Evolutionary conservation across 176 grass and related monocot genomes (phyloP).

Genomic region (Avena eriantha): DNA sequence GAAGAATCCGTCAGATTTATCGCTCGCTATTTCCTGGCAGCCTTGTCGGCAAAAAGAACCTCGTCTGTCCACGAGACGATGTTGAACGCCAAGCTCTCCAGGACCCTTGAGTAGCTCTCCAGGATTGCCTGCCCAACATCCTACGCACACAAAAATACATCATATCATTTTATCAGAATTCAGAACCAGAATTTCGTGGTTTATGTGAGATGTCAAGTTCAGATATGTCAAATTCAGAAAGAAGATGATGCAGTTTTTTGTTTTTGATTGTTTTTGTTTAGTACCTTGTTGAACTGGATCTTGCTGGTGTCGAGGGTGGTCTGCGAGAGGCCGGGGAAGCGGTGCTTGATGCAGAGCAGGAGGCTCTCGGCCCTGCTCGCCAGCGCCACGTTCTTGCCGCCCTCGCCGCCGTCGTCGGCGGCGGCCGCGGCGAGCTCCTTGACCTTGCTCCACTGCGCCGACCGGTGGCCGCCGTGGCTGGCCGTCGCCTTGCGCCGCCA

Average conservation of each 20-base stretch:
- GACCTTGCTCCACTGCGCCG: conserved; percentile 75
- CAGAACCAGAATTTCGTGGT: background rate
- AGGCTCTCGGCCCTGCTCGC: conserved; percentile 76
- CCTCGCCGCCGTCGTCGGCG: conserved; percentile 54
- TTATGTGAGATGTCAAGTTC: too few species aligned
- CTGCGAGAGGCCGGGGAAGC: conserved; percentile 82
- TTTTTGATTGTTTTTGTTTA: background rate
- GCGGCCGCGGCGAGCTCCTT: conserved; percentile 69
- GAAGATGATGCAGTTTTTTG: too few species aligned
- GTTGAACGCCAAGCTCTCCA: conserved; percentile 96
- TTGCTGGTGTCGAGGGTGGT: conserved; percentile 98
- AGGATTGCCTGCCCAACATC: conserved; percentile 95
- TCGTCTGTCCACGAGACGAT: conserved; percentile 93
- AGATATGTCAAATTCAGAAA: background rate
- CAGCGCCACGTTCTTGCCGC: conserved; percentile 81
- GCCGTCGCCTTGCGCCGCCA: conserved; percentile 87
- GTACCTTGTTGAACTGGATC: conserved; percentile 98
- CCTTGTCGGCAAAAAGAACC: conserved; percentile 75
- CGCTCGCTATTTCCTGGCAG: conserved; percentile 52
- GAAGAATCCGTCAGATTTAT: background rate
- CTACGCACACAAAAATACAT: conserved; percentile 26
- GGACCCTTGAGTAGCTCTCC: conserved; percentile 97
- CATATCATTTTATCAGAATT: background rate
- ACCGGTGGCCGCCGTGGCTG: conserved; percentile 50
- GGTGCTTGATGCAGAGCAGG: conserved; percentile 85